Evolutionary conservation across 1,139 yeast genomes (phyloP).

Genomic region (Debaryomycetaceae sp.): DNA sequence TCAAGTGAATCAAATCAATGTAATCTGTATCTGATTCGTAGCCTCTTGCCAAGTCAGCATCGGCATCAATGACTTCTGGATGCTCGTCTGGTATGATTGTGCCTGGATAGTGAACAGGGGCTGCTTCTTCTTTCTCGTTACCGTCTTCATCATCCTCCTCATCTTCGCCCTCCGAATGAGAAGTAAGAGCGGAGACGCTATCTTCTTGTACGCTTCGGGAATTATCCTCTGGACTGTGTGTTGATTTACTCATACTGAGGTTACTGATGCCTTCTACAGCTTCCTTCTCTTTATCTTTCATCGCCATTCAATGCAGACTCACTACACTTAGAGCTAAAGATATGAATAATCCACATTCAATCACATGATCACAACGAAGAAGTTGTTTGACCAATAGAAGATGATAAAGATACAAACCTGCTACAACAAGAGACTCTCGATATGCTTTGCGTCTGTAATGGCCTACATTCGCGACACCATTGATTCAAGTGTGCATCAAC

Average conservation of each 20-base stretch:
- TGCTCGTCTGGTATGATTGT: constrained; percentile 55
- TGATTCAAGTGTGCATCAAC: too few species aligned
- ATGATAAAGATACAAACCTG: background rate
- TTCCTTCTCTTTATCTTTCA: background rate
- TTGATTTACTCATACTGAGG: background rate
- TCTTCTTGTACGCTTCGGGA: constrained; percentile 1
- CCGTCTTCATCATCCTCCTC: constrained; percentile 19
- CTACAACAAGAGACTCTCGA: background rate
- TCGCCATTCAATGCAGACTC: background rate
- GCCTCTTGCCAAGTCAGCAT: constrained; percentile 59
- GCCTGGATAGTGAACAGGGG: constrained; percentile 42
- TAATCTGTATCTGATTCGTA: constrained; percentile 60
- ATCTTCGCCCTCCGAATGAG: constrained; percentile 10
- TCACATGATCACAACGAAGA: too few species aligned
- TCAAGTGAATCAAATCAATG: constrained; percentile 76
- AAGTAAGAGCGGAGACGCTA: background rate
- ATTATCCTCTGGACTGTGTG: background rate
- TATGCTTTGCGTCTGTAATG: background rate
- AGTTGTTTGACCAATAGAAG: background rate
- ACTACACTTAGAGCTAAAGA: too few species aligned
- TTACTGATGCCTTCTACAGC: background rate
- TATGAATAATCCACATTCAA: too few species aligned
- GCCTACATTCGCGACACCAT: background rate
- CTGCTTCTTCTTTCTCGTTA: constrained; percentile 23
- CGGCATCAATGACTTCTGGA: constrained; percentile 44